Conservation (phyloP, 75 land plant genomes). For the Azolla pinnata region DNA sequence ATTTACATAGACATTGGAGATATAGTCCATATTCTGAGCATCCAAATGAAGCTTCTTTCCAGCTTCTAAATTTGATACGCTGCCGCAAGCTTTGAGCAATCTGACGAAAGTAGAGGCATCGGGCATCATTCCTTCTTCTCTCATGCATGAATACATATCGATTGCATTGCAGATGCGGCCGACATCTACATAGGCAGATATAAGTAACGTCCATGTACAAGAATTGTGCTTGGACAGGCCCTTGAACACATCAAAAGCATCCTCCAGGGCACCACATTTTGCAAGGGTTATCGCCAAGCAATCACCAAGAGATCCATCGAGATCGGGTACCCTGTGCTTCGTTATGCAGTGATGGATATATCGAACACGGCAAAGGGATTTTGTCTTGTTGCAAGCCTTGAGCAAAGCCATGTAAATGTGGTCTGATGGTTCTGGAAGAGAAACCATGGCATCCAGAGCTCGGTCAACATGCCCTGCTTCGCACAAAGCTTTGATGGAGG, state of each 20-base stretch:
- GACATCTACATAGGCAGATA: background rate
- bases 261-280: background rate
- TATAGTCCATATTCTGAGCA: background rate
- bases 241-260: constrained; percentile 1
- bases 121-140: background rate
- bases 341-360: background rate
- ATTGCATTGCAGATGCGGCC: background rate
- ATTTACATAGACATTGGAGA: background rate
- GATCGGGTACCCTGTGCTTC: background rate
- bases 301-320: constrained; percentile 2
- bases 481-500: too few species aligned
- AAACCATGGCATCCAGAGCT: background rate
- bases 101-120: background rate
- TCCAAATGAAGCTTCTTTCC: constrained; percentile 5
- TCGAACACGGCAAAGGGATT: background rate
- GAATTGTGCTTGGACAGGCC: background rate
- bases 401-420: background rate
- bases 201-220: constrained; percentile 5
- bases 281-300: constrained; percentile 1
- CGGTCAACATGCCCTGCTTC: background rate
- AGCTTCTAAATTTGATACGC: background rate
- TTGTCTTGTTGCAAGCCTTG: background rate
- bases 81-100: constrained; percentile 4
- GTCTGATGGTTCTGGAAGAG: background rate
- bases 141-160: background rate